Percentiles rank a stretch among this genome's conserved stretches.
Evolutionary conservation across 2,329 filamentous ascomycete species (phyloP).

Genomic region (Corynespora cassiicola): DNA sequence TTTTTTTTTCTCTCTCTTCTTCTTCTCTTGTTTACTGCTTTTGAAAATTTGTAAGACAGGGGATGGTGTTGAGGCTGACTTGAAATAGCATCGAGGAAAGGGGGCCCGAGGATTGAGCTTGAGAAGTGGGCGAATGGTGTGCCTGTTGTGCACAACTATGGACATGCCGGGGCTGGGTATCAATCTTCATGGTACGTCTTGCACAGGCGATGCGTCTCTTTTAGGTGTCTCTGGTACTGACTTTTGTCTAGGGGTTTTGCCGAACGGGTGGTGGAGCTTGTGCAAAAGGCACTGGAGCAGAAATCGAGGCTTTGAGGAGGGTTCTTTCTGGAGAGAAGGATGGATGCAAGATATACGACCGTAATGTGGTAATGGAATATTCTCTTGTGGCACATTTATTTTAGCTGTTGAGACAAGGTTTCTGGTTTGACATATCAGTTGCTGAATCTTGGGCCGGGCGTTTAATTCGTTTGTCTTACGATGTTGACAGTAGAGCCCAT

Average conservation of each 20-base stretch:
- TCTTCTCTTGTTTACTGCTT: not conserved
- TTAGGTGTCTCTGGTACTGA: not conserved
- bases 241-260: constrained; percentile 46
- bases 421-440: too few species aligned
- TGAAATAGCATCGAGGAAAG: constrained; percentile 65
- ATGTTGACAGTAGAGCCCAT: too few species aligned
- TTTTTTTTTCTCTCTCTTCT: not conserved
- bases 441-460: too few species aligned
- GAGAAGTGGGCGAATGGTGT: constrained; percentile 62
- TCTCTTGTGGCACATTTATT: too few species aligned
- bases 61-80: constrained; percentile 1
- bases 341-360: too few species aligned
- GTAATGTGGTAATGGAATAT: too few species aligned
- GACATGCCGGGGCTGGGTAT: constrained; percentile 80
- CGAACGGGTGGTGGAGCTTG: constrained; percentile 48
- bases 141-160: constrained; percentile 77
- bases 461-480: too few species aligned
- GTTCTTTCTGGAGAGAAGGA: too few species aligned
- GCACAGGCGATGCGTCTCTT: too few species aligned
- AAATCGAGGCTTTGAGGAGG: constrained; percentile 31
- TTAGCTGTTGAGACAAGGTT: too few species aligned
- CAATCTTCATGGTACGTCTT: constrained; percentile 51
- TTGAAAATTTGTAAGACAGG: too few species aligned
- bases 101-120: constrained; percentile 76
- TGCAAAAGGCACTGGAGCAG: constrained; percentile 33